A percentile compares a stretch with the other conserved stretches of the same genome.
Conservation (phyloP, 768 basidiomycete genomes). For the Psilocybe cyanescens region DNA sequence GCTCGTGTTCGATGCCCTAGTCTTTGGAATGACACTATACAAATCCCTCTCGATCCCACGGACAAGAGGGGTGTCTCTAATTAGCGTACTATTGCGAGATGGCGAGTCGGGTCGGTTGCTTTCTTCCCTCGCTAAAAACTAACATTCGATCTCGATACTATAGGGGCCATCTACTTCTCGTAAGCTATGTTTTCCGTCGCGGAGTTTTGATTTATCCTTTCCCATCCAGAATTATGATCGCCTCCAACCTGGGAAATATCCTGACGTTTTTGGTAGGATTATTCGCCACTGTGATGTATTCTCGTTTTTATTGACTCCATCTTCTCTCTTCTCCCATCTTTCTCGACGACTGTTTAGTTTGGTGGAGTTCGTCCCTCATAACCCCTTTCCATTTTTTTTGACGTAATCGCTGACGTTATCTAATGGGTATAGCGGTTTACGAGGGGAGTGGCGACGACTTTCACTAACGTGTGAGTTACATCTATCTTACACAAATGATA, state of each 20-base stretch:
- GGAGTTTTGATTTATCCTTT: background rate
- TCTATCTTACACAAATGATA: background rate
- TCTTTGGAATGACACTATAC: constrained; percentile 45
- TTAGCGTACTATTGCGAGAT: constrained; percentile 41
- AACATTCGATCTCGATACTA: background rate
- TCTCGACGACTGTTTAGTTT: constrained; percentile 23
- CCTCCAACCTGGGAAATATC: constrained; percentile 40
- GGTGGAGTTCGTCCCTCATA: constrained; percentile 31
- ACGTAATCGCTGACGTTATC: background rate
- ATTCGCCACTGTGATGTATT: background rate
- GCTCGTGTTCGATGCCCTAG: constrained; percentile 41
- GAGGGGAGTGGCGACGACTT: constrained; percentile 33
- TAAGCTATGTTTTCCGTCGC: constrained; percentile 13
- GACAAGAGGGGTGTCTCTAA: constrained; percentile 26
- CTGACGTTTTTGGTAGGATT: constrained; percentile 38
- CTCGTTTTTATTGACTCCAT: background rate
- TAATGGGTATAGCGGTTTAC: constrained; percentile 28
- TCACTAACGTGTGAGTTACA: constrained; percentile 39
- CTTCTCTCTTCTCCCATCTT: background rate
- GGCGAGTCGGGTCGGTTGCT: constrained; percentile 25
- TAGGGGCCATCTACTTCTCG: constrained; percentile 45
- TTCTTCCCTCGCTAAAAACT: background rate
- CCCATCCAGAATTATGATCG: constrained; percentile 35
- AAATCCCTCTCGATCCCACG: constrained; percentile 35
- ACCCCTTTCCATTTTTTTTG: background rate